Percentiles rank a stretch among this genome's conserved stretches.
Evolutionary conservation across 2,329 filamentous ascomycete species (phyloP).

Genomic region (Metarhizium rileyi): DNA sequence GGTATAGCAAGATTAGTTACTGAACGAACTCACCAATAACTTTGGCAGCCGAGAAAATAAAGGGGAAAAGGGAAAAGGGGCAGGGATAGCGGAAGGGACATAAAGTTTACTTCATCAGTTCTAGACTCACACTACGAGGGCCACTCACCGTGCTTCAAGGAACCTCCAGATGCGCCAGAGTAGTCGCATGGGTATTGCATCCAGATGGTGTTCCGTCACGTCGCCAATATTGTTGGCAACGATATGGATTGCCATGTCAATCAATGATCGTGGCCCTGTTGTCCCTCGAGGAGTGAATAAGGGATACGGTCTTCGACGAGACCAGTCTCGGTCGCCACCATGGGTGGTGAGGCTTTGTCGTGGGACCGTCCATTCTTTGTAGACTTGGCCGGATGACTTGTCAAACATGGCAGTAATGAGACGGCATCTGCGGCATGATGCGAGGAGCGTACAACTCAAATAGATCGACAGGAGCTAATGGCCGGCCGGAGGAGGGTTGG

Average conservation of each 20-base stretch:
- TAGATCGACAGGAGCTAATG: background rate
- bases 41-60: background rate
- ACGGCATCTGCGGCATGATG: background rate
- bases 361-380: slow-evolving; percentile 26
- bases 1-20: background rate
- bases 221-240: slow-evolving; percentile 27
- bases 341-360: slow-evolving; percentile 14
- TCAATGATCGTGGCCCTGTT: slow-evolving; percentile 26
- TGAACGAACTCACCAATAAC: background rate
- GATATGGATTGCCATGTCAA: slow-evolving; percentile 29
- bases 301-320: slow-evolving; percentile 20
- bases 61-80: background rate
- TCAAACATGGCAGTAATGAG: slow-evolving; percentile 23
- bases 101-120: background rate
- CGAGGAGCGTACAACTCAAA: background rate
- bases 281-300: slow-evolving; percentile 15
- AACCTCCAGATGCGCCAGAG: slow-evolving; percentile 30
- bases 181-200: slow-evolving; percentile 24
- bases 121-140: background rate
- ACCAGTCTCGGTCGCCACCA: slow-evolving; percentile 25
- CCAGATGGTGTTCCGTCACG: slow-evolving; percentile 23
- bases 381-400: slow-evolving; percentile 24
- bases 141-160: slow-evolving; percentile 27
- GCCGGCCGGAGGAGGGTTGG: background rate
- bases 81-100: too few relatives aligned